Evolutionary conservation across 1,284 basidiomycete species (phyloP).

Genomic region (Grifola frondosa): DNA sequence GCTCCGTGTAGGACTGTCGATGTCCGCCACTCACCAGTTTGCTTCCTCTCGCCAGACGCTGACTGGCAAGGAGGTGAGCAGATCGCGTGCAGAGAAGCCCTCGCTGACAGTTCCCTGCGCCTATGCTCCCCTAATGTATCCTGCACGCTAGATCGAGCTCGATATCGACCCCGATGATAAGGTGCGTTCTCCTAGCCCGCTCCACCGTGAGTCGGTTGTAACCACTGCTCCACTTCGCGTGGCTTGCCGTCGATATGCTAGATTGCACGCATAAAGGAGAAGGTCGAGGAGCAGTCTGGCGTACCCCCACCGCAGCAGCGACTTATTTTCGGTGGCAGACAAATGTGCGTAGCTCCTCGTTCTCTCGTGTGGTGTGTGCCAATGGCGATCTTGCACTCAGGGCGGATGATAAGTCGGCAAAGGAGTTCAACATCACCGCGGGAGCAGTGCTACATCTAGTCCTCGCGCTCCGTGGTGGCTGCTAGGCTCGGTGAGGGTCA

Average conservation of each 20-base stretch:
- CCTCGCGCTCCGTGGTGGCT: conserved; percentile 86
- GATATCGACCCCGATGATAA: conserved; percentile 93
- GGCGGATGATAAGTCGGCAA: conserved; percentile 86
- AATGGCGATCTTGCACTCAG: conserved; percentile 32
- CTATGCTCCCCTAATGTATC: neutral
- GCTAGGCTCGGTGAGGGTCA: too few relatives aligned
- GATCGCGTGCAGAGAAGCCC: conserved; percentile 1
- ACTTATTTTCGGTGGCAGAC: conserved; percentile 92
- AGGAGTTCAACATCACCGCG: conserved; percentile 78
- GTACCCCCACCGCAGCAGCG: conserved; percentile 97
- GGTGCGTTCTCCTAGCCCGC: conserved; percentile 44
- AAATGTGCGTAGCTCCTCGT: conserved; percentile 70
- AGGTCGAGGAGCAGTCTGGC: conserved; percentile 98
- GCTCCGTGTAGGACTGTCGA: neutral
- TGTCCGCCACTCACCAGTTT: conserved; percentile 10
- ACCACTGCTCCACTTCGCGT: neutral
- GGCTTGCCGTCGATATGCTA: conserved; percentile 31
- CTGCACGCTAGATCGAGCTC: conserved; percentile 76
- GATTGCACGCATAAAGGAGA: conserved; percentile 97
- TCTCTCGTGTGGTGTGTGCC: neutral
- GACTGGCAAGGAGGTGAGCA: conserved; percentile 85
- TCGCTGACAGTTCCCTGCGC: neutral
- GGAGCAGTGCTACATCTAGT: conserved; percentile 91
- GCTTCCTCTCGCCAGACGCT: conserved; percentile 61
- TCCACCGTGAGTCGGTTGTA: neutral